Evolutionary conservation across 805 yeast genomes (phyloP), one percentile per base, ranked within the genome.

Genomic region (Suhomyces canberraensis): DNA sequence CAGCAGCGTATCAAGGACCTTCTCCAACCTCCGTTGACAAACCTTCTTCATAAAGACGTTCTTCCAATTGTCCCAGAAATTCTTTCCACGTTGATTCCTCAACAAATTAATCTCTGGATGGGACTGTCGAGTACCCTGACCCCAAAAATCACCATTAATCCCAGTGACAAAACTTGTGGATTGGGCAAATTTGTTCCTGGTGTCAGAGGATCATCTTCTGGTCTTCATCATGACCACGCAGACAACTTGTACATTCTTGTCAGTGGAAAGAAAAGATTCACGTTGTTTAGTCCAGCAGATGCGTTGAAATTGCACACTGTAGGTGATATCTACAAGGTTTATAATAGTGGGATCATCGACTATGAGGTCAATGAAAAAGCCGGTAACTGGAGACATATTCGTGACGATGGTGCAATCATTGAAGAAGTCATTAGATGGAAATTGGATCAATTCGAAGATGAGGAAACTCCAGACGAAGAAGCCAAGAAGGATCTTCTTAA

Each of bases 201-300:
- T 1, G 64, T 67, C 1, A 26, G 30, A 8, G 83, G 82, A 2
- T 66, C 79, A 1, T 80, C 88, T 0, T 80, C 89, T 1, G 91
- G 91, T 0, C 59, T 84, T 9, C 91, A 84, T 48, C 91, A 84
- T 53, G 91, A 84, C 53, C 90, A 83, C 57, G 86, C 90, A 1
- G 90, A 83, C 51, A 84, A 84, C 49, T 60, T 84, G 24, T 84
- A 84, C 52, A 65, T 83, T 4, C 75, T 84, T 1, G 51, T 78
- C 1, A 58, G 69, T 18, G 93, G 91, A 0, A 51, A 47, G 6
- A 84, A 84, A 48, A 54, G 89, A 41, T 84, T 84, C 54, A 82
- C 90, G 0, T 48, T 84, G 4, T 81, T 71, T 50, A 65, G 81
- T 4, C 91, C 93, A 1, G 61, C 62, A 17, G 84, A 78, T 48